Conservation (phyloP, 352 stramenopile species). For the Nothophytophthora sp. region DNA sequence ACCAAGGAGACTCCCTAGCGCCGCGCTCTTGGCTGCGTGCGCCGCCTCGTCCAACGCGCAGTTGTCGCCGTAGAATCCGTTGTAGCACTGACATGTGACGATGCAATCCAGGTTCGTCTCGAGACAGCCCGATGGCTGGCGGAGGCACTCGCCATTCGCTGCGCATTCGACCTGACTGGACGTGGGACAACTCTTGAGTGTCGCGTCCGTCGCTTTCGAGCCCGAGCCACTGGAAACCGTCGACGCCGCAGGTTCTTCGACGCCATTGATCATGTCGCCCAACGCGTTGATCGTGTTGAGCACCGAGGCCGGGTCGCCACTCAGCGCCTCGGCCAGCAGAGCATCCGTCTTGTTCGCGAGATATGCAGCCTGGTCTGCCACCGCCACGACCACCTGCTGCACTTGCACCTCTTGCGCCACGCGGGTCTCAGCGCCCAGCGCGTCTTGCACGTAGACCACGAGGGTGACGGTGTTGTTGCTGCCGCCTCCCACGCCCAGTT, state of each 20-base stretch:
- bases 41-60: conserved; percentile 51
- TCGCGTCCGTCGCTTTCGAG: conserved; percentile 21
- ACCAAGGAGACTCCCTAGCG: conserved; percentile 48
- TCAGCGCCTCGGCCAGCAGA: conserved; percentile 46
- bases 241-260: conserved; percentile 36
- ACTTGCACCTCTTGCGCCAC: conserved; percentile 56
- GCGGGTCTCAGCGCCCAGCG: conserved; percentile 46
- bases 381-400: conserved; percentile 36
- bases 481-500: conserved; percentile 54
- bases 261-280: conserved; percentile 59
- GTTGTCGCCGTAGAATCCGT: conserved; percentile 61
- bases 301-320: conserved; percentile 56
- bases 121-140: conserved; percentile 37
- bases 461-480: conserved; percentile 66
- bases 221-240: conserved; percentile 10
- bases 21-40: conserved; percentile 53
- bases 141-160: conserved; percentile 48
- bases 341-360: conserved; percentile 53
- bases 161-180: conserved; percentile 44
- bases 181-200: conserved; percentile 53
- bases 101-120: conserved; percentile 54
- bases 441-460: conserved; percentile 61
- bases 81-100: conserved; percentile 48
- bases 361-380: conserved; percentile 48
- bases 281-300: conserved; percentile 69